These are phyloP conservation scores for Boletellus deceptivus DNA, from an alignment of 1,284 basidiomycete species.

Conservation along the genomic window DNA sequence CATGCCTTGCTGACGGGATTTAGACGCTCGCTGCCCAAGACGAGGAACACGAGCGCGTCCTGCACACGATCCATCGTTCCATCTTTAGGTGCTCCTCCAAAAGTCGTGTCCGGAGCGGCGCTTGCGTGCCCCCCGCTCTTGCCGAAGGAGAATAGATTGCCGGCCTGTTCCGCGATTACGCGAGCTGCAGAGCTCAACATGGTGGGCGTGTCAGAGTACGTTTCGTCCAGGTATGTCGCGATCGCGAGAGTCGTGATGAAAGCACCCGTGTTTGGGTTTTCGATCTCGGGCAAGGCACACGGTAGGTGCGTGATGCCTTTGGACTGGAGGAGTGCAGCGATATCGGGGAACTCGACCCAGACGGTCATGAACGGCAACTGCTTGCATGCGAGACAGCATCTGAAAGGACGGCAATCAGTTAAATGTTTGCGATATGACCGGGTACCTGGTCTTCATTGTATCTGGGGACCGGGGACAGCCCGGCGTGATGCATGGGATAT, in stretches of 20 bases:
- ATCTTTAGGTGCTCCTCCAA: background rate
- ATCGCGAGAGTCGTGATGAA: constrained; percentile 40
- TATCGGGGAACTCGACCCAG: constrained; percentile 42
- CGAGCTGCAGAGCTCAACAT: constrained; percentile 4
- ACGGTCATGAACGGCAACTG: constrained; percentile 39
- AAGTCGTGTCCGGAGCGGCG: background rate
- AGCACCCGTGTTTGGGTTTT: constrained; percentile 30
- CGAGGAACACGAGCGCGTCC: constrained; percentile 12
- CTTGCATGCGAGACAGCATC: constrained; percentile 44
- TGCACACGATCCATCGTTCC: background rate
- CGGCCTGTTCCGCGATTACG: background rate
- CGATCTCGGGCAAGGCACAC: constrained; percentile 38
- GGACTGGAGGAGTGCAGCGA: constrained; percentile 32
- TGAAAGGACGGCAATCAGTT: constrained; percentile 9
- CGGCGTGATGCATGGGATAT: constrained; percentile 16
- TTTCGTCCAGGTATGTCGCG: constrained; percentile 42
- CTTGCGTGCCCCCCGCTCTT: background rate
- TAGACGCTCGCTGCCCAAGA: constrained; percentile 20
- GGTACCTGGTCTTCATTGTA: constrained; percentile 31
- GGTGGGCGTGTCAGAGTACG: constrained; percentile 39
- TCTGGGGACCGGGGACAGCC: constrained; percentile 29
- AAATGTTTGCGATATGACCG: background rate
- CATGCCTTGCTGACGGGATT: constrained; percentile 20
- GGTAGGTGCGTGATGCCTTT: constrained; percentile 29
- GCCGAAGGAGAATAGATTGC: constrained; percentile 10